These are phyloP conservation scores for Misopates orontium DNA, from an alignment of 257 asterid genomes.

Conservation along the genomic window DNA sequence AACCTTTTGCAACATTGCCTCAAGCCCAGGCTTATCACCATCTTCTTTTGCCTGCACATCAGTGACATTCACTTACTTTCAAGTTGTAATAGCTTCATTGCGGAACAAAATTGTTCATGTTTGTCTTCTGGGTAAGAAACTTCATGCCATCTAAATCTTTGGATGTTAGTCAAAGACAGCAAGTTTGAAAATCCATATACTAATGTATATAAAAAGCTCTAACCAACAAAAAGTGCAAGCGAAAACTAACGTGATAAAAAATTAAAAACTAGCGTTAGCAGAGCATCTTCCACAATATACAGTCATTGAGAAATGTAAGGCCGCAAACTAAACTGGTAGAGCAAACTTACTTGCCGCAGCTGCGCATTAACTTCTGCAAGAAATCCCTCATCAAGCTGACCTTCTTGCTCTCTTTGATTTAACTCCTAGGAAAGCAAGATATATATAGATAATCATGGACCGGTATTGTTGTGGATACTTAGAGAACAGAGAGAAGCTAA, in stretches of 20 bases:
- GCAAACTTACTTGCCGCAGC: conserved; percentile 74
- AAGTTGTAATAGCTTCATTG: conserved; percentile 5
- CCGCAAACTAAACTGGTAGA: conserved; percentile 5
- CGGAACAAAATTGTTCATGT: conserved; percentile 1
- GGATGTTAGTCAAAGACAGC: no score
- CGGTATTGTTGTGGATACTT: not conserved
- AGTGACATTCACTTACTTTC: conserved; percentile 28
- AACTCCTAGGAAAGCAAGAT: conserved; percentile 55
- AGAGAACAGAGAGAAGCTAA: conserved; percentile 21
- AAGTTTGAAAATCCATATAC: no score
- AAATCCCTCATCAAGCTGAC: conserved; percentile 93
- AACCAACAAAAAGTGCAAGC: no score
- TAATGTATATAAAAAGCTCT: not conserved
- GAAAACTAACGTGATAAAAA: conserved; percentile 3
- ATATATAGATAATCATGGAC: conserved; percentile 13
- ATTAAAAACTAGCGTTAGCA: conserved; percentile 13
- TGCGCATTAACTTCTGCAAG: conserved; percentile 93
- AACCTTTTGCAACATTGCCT: conserved; percentile 96
- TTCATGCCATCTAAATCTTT: not conserved
- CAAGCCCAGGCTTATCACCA: conserved; percentile 95
- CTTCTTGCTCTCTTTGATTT: conserved; percentile 91
- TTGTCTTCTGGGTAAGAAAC: not conserved
- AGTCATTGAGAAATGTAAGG: not conserved
- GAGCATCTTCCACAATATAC: not conserved
- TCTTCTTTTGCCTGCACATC: conserved; percentile 82